Base-by-base conservation (phyloP, 2,329 filamentous ascomycete species). In the Monosporascus sp. region DNA sequence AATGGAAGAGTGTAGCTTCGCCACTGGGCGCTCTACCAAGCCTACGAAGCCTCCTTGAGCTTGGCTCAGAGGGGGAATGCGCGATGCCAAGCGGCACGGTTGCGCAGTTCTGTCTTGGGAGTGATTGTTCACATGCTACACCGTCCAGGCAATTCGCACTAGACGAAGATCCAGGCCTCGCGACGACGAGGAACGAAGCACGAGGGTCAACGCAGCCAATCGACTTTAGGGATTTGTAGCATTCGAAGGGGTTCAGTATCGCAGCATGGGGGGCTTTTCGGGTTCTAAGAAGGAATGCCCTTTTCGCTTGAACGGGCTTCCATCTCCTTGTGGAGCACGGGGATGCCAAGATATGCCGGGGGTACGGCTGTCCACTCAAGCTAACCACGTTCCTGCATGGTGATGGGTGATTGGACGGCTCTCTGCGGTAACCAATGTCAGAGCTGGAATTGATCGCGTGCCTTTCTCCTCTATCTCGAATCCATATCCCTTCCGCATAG, bases 401-500 rank as follows among this genome's bases (percentile, higher is more conserved):
- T 48, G 36, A 25, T 6, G 31, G 6, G 50, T 60, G 59, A 61
- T 61, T 61, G 59, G 59, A 11, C 27, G 11, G 11, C 6, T 24
- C 14, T 49, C 48, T 20, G 52, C 54, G 49, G 57, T 55, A 59
- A 48, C 63, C 62, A 64, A 64, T 64, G 63, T 60, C 51, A 60
- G 59, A 59, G 54, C 60, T 60, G 51, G 54, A 62, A 57, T 51
- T 64, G 64, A 64, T 66, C 64, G 64, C 64, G 63, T 65, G 64
- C 64, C 59, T 62, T 58, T 24, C 17, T 60, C 51, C 49, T 54
- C 48, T 53, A 63, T 51, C 51, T 50, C 17, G 15, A 11, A 14
- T n/a, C 25, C 15, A 7, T n/a, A 15, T 46, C 20, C 22, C 22
- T 46, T 31, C n/a, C 22, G 24, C 24, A 25, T 31, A 31, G 27